Conservation (phyloP, 2,329 filamentous ascomycete genomes). For the Chaetomium globosum region DNA sequence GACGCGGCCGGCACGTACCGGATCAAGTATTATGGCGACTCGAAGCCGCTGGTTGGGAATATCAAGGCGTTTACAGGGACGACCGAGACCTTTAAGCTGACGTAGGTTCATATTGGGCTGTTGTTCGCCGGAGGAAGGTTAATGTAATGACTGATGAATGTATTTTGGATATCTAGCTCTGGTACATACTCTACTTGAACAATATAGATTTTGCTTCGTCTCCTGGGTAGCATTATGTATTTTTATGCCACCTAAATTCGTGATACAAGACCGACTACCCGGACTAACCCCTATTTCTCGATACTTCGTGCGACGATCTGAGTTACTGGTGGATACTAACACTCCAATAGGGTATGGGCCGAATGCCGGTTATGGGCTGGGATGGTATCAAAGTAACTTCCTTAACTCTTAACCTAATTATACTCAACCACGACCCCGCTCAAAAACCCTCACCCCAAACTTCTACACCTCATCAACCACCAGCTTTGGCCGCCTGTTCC, state of each 20-base stretch:
- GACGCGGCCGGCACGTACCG: conserved; percentile 68
- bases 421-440: neutral
- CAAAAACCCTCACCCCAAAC: conserved; percentile 62
- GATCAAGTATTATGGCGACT: conserved; percentile 79
- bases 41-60: conserved; percentile 64
- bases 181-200: neutral
- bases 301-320: neutral
- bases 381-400: too few species aligned
- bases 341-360: too few species aligned
- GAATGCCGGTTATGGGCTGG: too few species aligned
- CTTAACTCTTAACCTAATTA: neutral
- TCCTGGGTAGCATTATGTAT: neutral
- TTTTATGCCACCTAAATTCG: neutral
- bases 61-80: conserved; percentile 62
- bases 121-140: neutral
- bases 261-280: neutral
- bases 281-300: neutral
- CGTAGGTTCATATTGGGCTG: conserved; percentile 14
- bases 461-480: conserved; percentile 79
- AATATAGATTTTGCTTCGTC: neutral
- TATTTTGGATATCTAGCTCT: neutral
- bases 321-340: too few species aligned
- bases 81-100: conserved; percentile 40
- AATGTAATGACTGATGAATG: neutral
- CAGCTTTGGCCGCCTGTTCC: conserved; percentile 47